These are phyloP conservation scores for Arthrobotrys entomopaga DNA, from an alignment of 2,329 filamentous ascomycete species.

Conservation along the genomic window DNA sequence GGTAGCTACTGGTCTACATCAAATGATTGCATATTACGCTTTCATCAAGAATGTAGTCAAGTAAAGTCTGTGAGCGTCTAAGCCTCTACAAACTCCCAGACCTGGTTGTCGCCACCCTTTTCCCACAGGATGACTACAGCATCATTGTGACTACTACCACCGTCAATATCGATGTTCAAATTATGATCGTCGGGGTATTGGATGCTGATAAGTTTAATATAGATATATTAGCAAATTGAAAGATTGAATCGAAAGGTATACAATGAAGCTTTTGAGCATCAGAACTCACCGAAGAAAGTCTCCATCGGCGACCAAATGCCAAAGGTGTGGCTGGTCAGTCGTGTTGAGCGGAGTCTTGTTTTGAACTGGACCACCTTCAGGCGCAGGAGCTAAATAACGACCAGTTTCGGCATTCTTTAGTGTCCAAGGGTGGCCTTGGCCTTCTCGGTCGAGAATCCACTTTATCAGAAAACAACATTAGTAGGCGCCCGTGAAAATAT, in stretches of 20 bases:
- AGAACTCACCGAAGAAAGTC: background rate
- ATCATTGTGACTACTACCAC: background rate
- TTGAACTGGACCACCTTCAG: background rate
- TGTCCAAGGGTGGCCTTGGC: constrained; percentile 16
- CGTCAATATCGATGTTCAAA: background rate
- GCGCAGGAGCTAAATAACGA: background rate
- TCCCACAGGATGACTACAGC: background rate
- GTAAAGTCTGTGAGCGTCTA: background rate
- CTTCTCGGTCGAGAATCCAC: constrained; percentile 33
- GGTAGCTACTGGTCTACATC: background rate
- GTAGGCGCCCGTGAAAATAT: background rate
- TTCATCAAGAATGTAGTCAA: background rate
- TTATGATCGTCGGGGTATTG: background rate
- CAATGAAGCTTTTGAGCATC: too few relatives aligned
- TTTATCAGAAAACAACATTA: background rate
- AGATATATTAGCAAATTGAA: too few relatives aligned
- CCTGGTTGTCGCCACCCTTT: background rate
- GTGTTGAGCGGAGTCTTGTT: background rate
- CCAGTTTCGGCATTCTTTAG: constrained; percentile 16
- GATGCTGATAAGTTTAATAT: background rate
- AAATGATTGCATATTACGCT: background rate
- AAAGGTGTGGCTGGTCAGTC: background rate
- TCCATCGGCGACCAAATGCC: background rate
- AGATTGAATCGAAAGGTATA: too few relatives aligned
- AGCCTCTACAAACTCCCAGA: background rate